Conservation (phyloP, 441 rosid species). For the Codiaeum variegatum region DNA sequence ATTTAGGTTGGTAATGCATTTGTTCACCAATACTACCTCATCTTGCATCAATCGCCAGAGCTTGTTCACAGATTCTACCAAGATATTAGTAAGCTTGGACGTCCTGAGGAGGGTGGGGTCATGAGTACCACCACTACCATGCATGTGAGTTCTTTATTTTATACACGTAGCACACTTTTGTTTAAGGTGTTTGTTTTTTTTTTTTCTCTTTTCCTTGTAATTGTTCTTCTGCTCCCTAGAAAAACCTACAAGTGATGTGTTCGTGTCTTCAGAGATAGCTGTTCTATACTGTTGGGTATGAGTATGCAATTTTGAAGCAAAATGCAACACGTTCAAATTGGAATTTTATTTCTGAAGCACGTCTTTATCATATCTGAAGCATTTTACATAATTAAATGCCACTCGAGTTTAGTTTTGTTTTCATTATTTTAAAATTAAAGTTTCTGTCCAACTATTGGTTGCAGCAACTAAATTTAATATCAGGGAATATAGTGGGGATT, state of each 20-base stretch:
- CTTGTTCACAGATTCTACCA: constrained; percentile 75
- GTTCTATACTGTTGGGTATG: neutral
- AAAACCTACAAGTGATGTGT: neutral
- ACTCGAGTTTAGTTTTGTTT: neutral
- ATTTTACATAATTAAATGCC: neutral
- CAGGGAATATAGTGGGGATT: neutral
- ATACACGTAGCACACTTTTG: neutral
- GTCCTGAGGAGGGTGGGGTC: constrained; percentile 51
- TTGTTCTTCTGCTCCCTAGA: neutral
- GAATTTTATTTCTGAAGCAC: neutral
- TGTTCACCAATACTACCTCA: constrained; percentile 75
- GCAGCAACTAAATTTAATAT: neutral
- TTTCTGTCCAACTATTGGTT: neutral
- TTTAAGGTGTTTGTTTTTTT: neutral
- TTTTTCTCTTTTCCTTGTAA: neutral
- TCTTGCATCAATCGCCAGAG: constrained; percentile 63
- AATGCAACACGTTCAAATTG: neutral
- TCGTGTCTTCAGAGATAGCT: neutral
- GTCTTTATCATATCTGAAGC: neutral
- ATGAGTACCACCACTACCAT: constrained; percentile 62
- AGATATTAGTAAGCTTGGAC: constrained; percentile 74
- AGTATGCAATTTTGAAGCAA: neutral
- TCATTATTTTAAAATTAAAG: neutral
- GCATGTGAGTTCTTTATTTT: constrained; percentile 38
- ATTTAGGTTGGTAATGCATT: constrained; percentile 74